These are phyloP conservation scores for Canariomyces notabilis DNA, from an alignment of 2,329 filamentous ascomycete genomes.

Conservation along the genomic window DNA sequence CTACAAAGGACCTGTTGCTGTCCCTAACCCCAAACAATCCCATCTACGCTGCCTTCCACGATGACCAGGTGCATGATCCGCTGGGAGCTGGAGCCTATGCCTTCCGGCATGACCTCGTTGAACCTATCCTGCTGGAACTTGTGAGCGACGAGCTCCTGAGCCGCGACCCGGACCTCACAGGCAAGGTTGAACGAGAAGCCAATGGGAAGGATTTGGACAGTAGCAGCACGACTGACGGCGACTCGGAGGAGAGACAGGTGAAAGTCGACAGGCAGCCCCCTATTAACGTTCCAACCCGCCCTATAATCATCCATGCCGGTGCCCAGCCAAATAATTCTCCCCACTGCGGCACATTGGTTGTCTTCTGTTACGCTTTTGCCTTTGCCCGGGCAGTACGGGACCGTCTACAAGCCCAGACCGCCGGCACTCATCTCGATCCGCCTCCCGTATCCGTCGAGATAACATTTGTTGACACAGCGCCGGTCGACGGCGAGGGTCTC, in stretches of 20 bases:
- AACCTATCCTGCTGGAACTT: background rate
- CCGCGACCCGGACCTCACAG: background rate
- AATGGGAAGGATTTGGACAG: background rate
- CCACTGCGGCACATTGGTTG: constrained; percentile 6
- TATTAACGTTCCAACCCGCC: background rate
- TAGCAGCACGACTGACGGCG: no score
- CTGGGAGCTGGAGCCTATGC: constrained; percentile 9
- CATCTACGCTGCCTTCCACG: constrained; percentile 6
- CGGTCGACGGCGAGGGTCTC: constrained; percentile 1
- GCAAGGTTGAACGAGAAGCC: background rate
- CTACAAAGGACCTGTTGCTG: constrained; percentile 1
- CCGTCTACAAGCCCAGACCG: constrained; percentile 1
- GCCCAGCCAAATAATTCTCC: constrained; percentile 11
- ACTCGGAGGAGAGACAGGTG: background rate
- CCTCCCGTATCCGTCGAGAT: constrained; percentile 7
- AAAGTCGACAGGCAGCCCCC: background rate
- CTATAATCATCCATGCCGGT: constrained; percentile 10
- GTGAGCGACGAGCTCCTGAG: constrained; percentile 2
- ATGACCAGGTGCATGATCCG: constrained; percentile 10
- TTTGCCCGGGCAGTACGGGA: constrained; percentile 7
- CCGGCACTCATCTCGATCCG: background rate
- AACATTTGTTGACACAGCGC: constrained; percentile 11
- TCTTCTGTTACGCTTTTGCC: constrained; percentile 10
- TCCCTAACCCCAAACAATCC: background rate
- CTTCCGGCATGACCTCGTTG: constrained; percentile 10